Evolutionary conservation across 306 rosid species (phyloP).

Genomic region (Mimosa pudica): DNA sequence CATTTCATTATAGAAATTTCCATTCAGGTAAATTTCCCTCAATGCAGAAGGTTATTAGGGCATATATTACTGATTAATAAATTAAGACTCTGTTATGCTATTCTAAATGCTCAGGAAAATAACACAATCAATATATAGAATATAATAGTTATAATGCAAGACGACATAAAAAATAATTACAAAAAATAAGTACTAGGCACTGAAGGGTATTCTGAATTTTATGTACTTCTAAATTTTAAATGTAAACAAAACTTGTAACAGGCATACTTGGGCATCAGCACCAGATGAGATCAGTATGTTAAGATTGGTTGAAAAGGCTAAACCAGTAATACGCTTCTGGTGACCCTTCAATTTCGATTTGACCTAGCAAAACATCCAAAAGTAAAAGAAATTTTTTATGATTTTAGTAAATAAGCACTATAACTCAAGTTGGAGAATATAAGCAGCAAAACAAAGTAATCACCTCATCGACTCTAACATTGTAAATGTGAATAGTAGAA

Average conservation of each 20-base stretch:
- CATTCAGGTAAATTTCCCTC: background rate
- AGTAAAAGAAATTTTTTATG: background rate
- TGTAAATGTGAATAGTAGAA: conserved; percentile 79
- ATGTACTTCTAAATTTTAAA: conserved; percentile 21
- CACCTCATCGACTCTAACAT: conserved; percentile 80
- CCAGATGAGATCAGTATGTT: conserved; percentile 80
- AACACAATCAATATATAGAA: background rate
- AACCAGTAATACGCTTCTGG: conserved; percentile 75
- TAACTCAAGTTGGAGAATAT: background rate
- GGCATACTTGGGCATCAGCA: conserved; percentile 85
- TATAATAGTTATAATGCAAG: conserved; percentile 4
- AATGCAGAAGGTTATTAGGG: background rate
- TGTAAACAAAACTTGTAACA: conserved; percentile 19
- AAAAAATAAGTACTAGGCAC: conserved; percentile 17
- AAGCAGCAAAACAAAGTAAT: conserved; percentile 22
- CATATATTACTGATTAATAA: background rate
- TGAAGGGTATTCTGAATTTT: conserved; percentile 20
- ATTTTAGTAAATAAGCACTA: conserved; percentile 11
- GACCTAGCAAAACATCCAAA: conserved; percentile 50
- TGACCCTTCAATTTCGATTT: conserved; percentile 85
- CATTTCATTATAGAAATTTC: background rate
- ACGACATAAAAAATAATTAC: background rate
- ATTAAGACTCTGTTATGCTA: background rate
- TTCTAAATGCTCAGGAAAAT: background rate
- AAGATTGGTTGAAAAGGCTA: conserved; percentile 81